Evolutionary conservation across 139 green algal species (phyloP).

Genomic region (Dunaliella primolecta): DNA sequence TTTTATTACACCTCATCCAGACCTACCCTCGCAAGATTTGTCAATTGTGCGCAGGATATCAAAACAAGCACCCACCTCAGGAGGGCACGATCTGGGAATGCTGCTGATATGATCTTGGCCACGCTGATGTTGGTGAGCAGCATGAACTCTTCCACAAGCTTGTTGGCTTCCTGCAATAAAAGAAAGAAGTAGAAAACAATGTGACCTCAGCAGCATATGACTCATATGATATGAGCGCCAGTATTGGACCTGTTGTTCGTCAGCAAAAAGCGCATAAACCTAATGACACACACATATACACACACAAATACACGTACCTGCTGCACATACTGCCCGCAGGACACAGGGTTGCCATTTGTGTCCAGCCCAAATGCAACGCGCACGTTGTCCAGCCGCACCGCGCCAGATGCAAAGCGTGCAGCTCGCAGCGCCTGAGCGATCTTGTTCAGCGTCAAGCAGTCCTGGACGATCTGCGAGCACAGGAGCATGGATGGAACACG

Average conservation of each 20-base stretch:
- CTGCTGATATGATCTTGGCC: conserved; percentile 63
- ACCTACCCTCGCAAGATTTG: too few relatives aligned
- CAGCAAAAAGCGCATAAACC: too few relatives aligned
- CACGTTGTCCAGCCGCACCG: conserved; percentile 77
- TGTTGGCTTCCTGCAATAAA: conserved; percentile 80
- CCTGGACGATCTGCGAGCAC: conserved; percentile 62
- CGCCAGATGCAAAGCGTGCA: conserved; percentile 51
- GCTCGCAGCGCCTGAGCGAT: conserved; percentile 59
- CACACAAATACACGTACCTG: conserved; percentile 1
- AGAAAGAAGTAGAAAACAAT: too few relatives aligned
- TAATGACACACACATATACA: background rate
- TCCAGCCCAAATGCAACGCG: conserved; percentile 79
- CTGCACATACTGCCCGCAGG: conserved; percentile 43
- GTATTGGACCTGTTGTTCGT: too few relatives aligned
- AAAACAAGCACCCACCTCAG: too few relatives aligned
- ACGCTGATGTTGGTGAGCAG: conserved; percentile 92
- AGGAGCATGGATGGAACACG: too few relatives aligned
- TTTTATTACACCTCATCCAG: too few relatives aligned
- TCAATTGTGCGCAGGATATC: too few relatives aligned
- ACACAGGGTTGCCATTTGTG: conserved; percentile 61
- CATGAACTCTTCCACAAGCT: conserved; percentile 98
- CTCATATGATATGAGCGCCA: too few relatives aligned
- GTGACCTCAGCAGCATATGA: too few relatives aligned
- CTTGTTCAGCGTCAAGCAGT: conserved; percentile 64
- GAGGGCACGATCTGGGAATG: conserved; percentile 69